Conservation (phyloP, 345 rosid genomes). For the Pistacia vera region DNA sequence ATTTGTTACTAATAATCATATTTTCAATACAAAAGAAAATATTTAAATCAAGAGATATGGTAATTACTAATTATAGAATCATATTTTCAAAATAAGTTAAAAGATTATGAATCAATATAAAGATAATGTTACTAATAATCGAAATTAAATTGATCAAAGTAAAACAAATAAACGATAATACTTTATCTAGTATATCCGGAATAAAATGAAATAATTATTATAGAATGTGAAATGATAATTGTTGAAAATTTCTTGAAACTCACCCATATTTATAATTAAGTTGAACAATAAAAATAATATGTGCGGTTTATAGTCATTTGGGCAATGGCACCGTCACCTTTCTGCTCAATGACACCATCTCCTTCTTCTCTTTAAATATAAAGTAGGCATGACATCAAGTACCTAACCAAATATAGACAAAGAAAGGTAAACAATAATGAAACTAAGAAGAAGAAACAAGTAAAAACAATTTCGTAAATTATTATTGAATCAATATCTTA, state of each 20-base stretch:
- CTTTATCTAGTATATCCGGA: too few species aligned
- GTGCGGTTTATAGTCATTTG: not conserved
- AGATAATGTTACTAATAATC: not conserved
- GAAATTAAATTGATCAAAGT: too few species aligned
- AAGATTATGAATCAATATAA: not conserved
- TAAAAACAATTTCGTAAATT: not conserved
- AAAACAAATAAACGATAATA: too few species aligned
- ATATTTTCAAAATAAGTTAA: not conserved
- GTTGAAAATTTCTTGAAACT: too few species aligned
- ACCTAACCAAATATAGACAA: not conserved
- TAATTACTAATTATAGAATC: not conserved
- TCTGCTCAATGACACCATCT: too few species aligned
- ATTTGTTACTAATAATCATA: too few species aligned
- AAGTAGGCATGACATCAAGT: not conserved
- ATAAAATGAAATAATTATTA: too few species aligned
- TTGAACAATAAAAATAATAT: too few species aligned
- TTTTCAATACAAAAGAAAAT: not conserved
- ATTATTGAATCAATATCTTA: not conserved
- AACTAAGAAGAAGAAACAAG: not conserved
- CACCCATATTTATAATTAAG: too few species aligned
- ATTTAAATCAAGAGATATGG: not conserved
- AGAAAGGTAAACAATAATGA: not conserved
- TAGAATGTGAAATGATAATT: too few species aligned
- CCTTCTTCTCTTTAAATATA: too few species aligned
- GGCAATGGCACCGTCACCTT: too few species aligned